Base-by-base conservation (phyloP, 495 filamentous ascomycete species). In the Eremomyces bilateralis region DNA sequence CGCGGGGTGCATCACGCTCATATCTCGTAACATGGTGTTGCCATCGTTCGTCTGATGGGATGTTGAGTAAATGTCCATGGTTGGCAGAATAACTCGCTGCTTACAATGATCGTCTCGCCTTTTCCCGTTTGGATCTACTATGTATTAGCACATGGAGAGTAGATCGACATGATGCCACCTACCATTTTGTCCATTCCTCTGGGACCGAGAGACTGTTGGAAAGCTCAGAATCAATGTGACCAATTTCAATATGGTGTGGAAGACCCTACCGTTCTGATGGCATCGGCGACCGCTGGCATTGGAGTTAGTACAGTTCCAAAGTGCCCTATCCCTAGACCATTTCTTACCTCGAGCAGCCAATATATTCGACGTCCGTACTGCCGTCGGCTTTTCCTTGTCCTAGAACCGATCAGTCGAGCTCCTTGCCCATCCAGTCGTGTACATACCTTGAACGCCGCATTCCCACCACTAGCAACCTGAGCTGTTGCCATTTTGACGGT, bases 311-410 rank as follows among this genome's bases (percentile, higher is more conserved):
- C 33, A 22, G 8, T 32, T 15, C 32, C 21, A 10, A 15, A 13
- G 20, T 2, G 15, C 15, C 10, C 15, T 13, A 15, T 8, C 15
- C 1, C 32, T 41, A 20, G 39, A 37, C n/a, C n/a, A n/a, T n/a
- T n/a, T 34, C 53, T 54, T 70, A 88, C 81, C 81, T 79, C 85
- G 74, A 45, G 88, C 88, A 45, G 88, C 88, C 45, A 91, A 73
- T 58, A 97, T 95, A 58, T 97, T 97, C 39, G 79, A 76, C 35
- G 74, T 77, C 39, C 88, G 79, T 43, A 97, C 88, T 35, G 88
- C 90, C 64, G 80, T 70, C 40, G 88, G 88, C 78, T 97, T 97
- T 64, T 92, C 85, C 69, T 93, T 95, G 59, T 91, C 80, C 80
- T 90, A 20, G 17, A 51, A 38, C 50, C 39, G 46, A 44, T 40